Conservation (phyloP, 2,329 filamentous ascomycete species). For the Aschersonia sp. region DNA sequence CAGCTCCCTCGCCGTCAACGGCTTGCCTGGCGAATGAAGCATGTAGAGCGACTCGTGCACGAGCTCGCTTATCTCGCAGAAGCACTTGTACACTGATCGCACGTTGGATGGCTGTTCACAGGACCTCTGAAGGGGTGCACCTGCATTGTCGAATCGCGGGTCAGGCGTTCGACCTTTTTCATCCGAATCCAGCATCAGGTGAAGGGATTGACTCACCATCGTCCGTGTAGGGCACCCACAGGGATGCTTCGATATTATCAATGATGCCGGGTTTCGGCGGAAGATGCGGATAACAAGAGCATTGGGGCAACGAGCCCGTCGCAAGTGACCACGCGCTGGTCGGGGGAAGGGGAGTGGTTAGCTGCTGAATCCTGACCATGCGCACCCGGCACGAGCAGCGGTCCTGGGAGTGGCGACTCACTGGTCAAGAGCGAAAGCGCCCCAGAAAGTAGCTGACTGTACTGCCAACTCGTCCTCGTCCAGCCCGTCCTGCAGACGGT, state of each 20-base stretch:
- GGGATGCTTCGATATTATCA: constrained; percentile 41
- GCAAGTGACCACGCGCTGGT: constrained; percentile 49
- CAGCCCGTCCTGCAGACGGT: constrained; percentile 33
- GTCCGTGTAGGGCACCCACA: constrained; percentile 45
- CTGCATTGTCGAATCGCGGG: constrained; percentile 14
- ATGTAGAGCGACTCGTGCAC: constrained; percentile 58
- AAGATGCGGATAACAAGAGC: constrained; percentile 39
- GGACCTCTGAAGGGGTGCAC: constrained; percentile 36
- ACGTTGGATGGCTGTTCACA: constrained; percentile 53
- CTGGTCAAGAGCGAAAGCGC: constrained; percentile 49
- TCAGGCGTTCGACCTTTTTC: not conserved
- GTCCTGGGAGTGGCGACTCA: constrained; percentile 20
- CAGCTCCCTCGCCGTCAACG: constrained; percentile 48
- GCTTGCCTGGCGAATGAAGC: constrained; percentile 55
- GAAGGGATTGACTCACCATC: constrained; percentile 26
- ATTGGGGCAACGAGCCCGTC: constrained; percentile 46
- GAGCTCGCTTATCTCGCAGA: constrained; percentile 59
- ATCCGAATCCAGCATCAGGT: not conserved
- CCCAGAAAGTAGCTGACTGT: constrained; percentile 46
- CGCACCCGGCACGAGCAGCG: not conserved
- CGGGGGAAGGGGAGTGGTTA: not conserved
- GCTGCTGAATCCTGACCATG: not conserved
- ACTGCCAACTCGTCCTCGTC: constrained; percentile 44
- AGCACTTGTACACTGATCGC: constrained; percentile 51
- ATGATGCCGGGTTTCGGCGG: constrained; percentile 47